Base-by-base conservation (phyloP, 164 flowering plant genomes). In the Annona cherimola region DNA sequence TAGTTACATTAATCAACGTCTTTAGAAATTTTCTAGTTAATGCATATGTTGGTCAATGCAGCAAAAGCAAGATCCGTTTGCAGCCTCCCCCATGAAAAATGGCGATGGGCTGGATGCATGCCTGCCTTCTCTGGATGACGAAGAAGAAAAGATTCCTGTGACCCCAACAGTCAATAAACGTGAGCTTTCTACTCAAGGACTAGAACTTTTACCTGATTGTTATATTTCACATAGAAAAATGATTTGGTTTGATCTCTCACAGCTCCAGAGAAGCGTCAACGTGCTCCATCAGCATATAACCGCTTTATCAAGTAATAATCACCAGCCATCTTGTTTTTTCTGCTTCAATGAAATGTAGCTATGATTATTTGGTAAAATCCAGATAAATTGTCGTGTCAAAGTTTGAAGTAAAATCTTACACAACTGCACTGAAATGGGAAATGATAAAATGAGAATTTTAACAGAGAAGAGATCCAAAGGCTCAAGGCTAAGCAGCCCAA, bases 391-490 rank as follows among this genome's bases (percentile, higher is more conserved):
- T 11, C 12, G 45, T n/a, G 3, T 5, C 45, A 16, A 19, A 9
- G 9, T 20, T 44, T 16, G 40, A 26, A 42, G 42, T n/a, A 44
- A n/a, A 9, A 40, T 44, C 40, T 44, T 12, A 67, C 42, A 8
- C 35, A n/a, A 50, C 14, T 9, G 39, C 35, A 26, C 35, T 26
- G 35, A 26, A 26, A 26, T 26, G 65, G 19, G 65, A 62, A 26
- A 65, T 35, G 12, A 40, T 8, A 65, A 35, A 41, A 2, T 68
- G 12, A 4, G 19, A 9, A 44, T 61, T 7, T 65, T 39, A 73
- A 85, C 85, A 94, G 99, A 72, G 95, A 94, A 76, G 99, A 94
- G 84, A 94, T 94, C 78, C 81, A 78, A 69, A 94, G 97, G 85
- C 88, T 94, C 26, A 94, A 94, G 80, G 79, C 84, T 69, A 81